A percentile compares a stretch with the other conserved stretches of the same genome.
Evolutionary conservation across 805 yeast genomes (phyloP).

Genomic region (Nakazawaea peltata): DNA sequence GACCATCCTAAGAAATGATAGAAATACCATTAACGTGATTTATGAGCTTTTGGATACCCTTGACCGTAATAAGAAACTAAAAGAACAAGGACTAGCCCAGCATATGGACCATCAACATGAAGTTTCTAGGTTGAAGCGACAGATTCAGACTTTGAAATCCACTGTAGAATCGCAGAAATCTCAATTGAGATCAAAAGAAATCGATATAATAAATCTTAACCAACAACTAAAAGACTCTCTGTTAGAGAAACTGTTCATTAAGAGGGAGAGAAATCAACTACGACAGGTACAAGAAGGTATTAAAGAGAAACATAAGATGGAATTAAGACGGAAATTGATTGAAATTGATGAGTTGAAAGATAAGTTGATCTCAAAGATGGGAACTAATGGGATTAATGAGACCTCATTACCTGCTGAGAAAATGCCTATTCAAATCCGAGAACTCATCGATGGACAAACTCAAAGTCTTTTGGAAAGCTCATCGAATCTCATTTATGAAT

Average conservation of each 20-base stretch:
- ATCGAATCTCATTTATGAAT: constrained; percentile 8
- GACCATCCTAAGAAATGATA: constrained; percentile 22
- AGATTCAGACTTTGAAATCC: constrained; percentile 3
- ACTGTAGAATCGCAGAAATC: not conserved
- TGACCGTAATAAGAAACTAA: constrained; percentile 15
- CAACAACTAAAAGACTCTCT: not conserved
- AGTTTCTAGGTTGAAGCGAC: constrained; percentile 1
- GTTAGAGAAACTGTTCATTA: constrained; percentile 2
- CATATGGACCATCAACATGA: constrained; percentile 3
- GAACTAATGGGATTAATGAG: not conserved
- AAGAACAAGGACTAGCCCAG: constrained; percentile 11
- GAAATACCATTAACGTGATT: constrained; percentile 19
- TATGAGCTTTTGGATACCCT: constrained; percentile 17
- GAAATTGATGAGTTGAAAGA: constrained; percentile 8
- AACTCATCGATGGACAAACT: constrained; percentile 6
- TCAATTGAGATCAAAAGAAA: constrained; percentile 2
- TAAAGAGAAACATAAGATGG: constrained; percentile 8
- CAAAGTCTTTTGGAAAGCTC: constrained; percentile 8
- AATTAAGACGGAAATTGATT: constrained; percentile 6
- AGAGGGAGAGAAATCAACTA: constrained; percentile 5
- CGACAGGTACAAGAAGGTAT: constrained; percentile 4
- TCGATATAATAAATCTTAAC: constrained; percentile 4
- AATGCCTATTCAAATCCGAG: not conserved
- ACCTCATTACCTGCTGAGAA: not conserved
- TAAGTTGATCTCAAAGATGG: constrained; percentile 5